Conservation (phyloP, 495 filamentous ascomycete species). For the Annulohypoxylon stygium region DNA sequence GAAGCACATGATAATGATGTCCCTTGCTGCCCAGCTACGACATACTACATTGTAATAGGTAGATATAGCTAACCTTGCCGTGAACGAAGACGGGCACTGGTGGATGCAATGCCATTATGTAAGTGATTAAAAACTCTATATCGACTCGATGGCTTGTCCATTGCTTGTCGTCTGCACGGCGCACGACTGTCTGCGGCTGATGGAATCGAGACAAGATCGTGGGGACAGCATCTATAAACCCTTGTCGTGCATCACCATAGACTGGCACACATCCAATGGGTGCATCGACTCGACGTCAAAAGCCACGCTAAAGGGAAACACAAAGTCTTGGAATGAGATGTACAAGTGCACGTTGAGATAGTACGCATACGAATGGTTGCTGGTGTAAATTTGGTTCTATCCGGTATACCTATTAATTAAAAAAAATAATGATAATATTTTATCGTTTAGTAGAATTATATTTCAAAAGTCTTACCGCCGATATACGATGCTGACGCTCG, state of each 20-base stretch:
- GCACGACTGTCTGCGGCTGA: constrained; percentile 34
- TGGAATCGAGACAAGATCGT: constrained; percentile 42
- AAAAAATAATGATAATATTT: constrained; percentile 2
- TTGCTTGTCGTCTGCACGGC: constrained; percentile 2
- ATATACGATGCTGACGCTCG: constrained; percentile 1
- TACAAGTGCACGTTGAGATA: too few species aligned
- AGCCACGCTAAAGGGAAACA: constrained; percentile 27
- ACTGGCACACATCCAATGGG: constrained; percentile 44
- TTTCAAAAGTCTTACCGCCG: constrained; percentile 2
- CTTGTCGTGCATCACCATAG: constrained; percentile 33
- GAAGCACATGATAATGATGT: constrained; percentile 8
- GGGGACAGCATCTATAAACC: constrained; percentile 31
- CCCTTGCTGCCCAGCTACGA: neutral
- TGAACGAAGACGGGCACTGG: neutral
- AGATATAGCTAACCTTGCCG: neutral
- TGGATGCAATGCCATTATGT: neutral
- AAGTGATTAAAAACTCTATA: constrained; percentile 10
- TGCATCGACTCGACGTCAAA: constrained; percentile 6
- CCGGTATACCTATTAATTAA: neutral
- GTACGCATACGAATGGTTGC: neutral
- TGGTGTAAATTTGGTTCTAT: neutral
- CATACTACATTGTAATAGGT: too few species aligned
- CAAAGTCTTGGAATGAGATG: constrained; percentile 11
- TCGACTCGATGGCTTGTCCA: neutral
- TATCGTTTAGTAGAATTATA: neutral